phyloP scores from a whole-genome alignment of 495 filamentous ascomycete genomes.

The Talaromyces nanjingensis region DNA sequence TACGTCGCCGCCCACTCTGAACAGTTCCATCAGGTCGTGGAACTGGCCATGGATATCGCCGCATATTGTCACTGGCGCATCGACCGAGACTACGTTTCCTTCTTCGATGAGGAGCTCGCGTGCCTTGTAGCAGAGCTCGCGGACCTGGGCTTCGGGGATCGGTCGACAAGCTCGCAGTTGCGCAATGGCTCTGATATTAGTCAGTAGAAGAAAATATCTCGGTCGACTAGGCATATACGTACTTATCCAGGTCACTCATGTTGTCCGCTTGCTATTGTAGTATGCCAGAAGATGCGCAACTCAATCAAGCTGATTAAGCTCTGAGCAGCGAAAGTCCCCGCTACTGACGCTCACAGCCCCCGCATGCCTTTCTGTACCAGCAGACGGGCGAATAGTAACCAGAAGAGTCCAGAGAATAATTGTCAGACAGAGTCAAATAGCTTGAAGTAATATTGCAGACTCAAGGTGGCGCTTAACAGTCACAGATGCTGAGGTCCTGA shows the following conservation, averaged over 20 bases:
- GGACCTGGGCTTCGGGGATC: conserved; percentile 90
- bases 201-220: background rate
- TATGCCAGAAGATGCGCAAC: background rate
- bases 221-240: conserved; percentile 14
- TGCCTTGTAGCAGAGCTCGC: conserved; percentile 96
- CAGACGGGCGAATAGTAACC: background rate
- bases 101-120: conserved; percentile 95
- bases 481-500: background rate
- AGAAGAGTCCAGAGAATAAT: background rate
- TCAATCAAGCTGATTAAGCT: background rate
- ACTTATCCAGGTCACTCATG: conserved; percentile 89
- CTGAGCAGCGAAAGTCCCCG: conserved; percentile 5
- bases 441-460: background rate
- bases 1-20: conserved; percentile 89
- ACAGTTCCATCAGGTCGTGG: conserved; percentile 97
- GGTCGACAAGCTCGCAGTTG: conserved; percentile 92
- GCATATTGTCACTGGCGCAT: conserved; percentile 97
- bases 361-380: conserved; percentile 5
- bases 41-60: conserved; percentile 99
- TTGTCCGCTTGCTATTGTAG: conserved; percentile 15
- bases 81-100: conserved; percentile 93
- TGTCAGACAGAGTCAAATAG: background rate
- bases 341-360: background rate
- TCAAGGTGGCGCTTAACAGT: background rate
- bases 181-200: conserved; percentile 67